Conservation (phyloP, 2,329 filamentous ascomycete species). For the Aspergillus tubingensis region DNA sequence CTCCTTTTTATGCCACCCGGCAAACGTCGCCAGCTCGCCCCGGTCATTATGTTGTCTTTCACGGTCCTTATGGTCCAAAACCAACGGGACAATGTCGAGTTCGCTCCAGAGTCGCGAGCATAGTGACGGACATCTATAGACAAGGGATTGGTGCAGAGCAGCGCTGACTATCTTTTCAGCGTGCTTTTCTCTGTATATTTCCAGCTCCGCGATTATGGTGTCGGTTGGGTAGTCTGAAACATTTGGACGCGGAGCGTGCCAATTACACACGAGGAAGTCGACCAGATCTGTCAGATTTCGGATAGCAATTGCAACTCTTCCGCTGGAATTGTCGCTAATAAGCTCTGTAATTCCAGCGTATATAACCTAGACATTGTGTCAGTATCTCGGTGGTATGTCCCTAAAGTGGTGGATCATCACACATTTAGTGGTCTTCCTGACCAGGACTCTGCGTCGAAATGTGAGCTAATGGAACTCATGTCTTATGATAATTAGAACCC, state of each 20-base stretch:
- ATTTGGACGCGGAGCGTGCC: constrained; percentile 40
- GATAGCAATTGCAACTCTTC: constrained; percentile 60
- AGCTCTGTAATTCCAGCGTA: constrained; percentile 5
- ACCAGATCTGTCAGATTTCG: constrained; percentile 72
- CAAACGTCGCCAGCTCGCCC: constrained; percentile 25
- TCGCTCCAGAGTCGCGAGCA: constrained; percentile 71
- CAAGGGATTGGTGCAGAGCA: constrained; percentile 62
- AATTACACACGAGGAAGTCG: constrained; percentile 64
- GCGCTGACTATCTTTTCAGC: constrained; percentile 71
- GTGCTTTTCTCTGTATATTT: constrained; percentile 63
- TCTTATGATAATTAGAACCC: background rate
- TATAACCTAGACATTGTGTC: too few species aligned
- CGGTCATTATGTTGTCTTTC: background rate
- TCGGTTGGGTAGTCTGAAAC: constrained; percentile 56
- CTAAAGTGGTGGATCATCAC: too few species aligned
- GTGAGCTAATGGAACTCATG: background rate
- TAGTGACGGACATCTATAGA: constrained; percentile 62
- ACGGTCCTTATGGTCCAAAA: constrained; percentile 45
- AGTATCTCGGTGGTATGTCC: too few species aligned
- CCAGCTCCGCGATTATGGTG: constrained; percentile 57
- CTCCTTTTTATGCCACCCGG: constrained; percentile 53
- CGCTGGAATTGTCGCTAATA: background rate
- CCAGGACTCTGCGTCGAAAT: background rate
- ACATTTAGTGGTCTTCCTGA: background rate
- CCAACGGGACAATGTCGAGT: constrained; percentile 70